Evolutionary conservation across 2,329 filamentous ascomycete genomes (phyloP).

Genomic region (Zelopaecilomyces penicillatus): DNA sequence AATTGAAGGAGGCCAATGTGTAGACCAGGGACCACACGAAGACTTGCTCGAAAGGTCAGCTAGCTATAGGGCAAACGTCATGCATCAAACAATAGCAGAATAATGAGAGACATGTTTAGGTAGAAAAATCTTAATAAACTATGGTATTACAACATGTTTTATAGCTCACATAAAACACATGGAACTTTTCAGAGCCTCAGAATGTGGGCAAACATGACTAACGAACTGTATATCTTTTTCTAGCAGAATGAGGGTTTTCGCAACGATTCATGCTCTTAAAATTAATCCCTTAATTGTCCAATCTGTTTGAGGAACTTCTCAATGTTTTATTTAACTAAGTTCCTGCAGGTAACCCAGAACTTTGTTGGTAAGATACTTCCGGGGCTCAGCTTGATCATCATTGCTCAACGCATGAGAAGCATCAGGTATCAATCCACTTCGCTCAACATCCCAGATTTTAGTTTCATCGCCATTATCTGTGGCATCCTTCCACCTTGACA

Average conservation of each 20-base stretch:
- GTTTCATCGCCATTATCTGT: slow-evolving; percentile 24
- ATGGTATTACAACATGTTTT: too few relatives aligned
- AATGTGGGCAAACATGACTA: too few relatives aligned
- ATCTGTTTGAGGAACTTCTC: too few relatives aligned
- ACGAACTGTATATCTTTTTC: too few relatives aligned
- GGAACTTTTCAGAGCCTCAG: too few relatives aligned
- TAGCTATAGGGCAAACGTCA: not conserved
- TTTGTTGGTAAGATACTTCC: slow-evolving; percentile 11
- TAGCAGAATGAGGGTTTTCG: too few relatives aligned
- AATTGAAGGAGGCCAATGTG: not conserved
- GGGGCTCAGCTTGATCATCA: slow-evolving; percentile 34
- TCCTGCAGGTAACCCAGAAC: not conserved
- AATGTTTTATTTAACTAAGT: not conserved
- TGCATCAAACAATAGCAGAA: not conserved
- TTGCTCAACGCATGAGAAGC: slow-evolving; percentile 41
- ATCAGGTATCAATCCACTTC: slow-evolving; percentile 38
- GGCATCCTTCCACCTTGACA: slow-evolving; percentile 33
- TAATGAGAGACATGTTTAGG: not conserved
- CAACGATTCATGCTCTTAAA: too few relatives aligned
- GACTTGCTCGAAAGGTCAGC: not conserved
- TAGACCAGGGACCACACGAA: not conserved
- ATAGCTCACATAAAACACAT: too few relatives aligned
- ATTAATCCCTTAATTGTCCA: too few relatives aligned
- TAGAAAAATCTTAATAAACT: too few relatives aligned
- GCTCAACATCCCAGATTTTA: slow-evolving; percentile 35